A percentile compares a stretch with the other conserved stretches of the same genome.
These are phyloP conservation scores for Pleurozium schreberi DNA, from an alignment of 225 moss, liverwort and hornwort genomes.

Conservation along the genomic window DNA sequence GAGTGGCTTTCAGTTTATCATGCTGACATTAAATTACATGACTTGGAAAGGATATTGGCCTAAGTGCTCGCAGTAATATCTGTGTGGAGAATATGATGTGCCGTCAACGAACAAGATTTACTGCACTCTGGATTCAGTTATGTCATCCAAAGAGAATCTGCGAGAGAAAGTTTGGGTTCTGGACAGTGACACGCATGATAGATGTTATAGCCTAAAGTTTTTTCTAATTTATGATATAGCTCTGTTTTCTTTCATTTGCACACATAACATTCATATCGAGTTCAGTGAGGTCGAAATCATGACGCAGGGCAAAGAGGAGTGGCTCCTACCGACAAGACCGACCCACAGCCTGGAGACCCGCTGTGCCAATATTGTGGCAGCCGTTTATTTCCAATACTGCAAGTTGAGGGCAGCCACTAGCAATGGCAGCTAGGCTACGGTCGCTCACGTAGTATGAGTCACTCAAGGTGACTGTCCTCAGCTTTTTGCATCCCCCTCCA, in stretches of 20 bases:
- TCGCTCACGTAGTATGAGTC: conserved; percentile 67
- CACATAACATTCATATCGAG: background rate
- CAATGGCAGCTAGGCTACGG: conserved; percentile 55
- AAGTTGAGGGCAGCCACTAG: conserved; percentile 58
- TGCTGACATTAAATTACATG: background rate
- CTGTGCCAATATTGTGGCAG: conserved; percentile 74
- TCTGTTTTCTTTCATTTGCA: conserved; percentile 4
- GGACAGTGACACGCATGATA: background rate
- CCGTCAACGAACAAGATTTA: background rate
- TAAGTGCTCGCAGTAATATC: background rate
- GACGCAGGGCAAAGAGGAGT: background rate
- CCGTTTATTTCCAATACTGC: conserved; percentile 56
- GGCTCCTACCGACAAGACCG: conserved; percentile 50
- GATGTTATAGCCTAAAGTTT: background rate
- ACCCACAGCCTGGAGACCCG: conserved; percentile 64
- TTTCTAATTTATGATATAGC: background rate
- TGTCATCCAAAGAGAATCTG: background rate
- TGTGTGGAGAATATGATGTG: background rate
- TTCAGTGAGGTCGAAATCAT: background rate
- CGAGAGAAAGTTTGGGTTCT: background rate
- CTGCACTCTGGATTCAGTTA: background rate
- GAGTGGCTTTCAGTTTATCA: background rate
- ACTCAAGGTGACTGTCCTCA: conserved; percentile 53
- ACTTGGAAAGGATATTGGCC: background rate
- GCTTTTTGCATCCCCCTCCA: conserved; percentile 54